Evolutionary conservation across 495 filamentous ascomycete species (phyloP).

Genomic region (Parachaetomium inaequale): DNA sequence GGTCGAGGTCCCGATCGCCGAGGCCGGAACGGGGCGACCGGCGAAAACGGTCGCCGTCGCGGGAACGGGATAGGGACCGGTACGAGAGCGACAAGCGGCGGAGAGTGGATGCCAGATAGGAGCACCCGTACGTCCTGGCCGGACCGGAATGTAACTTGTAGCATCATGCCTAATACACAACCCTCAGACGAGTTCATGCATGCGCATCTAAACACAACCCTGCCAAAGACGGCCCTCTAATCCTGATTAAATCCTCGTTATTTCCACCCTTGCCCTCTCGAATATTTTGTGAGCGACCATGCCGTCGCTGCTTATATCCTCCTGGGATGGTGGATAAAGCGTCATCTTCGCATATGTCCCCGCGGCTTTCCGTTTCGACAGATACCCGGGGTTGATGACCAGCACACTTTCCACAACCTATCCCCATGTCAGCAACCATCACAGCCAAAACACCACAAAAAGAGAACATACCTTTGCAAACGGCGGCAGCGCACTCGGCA

Average conservation of each 20-base stretch:
- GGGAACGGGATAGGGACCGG: slow-evolving; percentile 56
- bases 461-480: slow-evolving; percentile 72
- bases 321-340: slow-evolving; percentile 60
- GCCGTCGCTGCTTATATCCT: slow-evolving; percentile 53
- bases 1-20: slow-evolving; percentile 42
- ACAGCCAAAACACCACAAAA: slow-evolving; percentile 21
- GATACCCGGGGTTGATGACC: slow-evolving; percentile 79
- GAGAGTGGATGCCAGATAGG: slow-evolving; percentile 49
- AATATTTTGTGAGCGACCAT: slow-evolving; percentile 70
- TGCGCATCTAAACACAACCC: neutral
- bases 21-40: slow-evolving; percentile 48
- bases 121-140: no score
- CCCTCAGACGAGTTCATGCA: neutral
- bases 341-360: slow-evolving; percentile 79
- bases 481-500: slow-evolving; percentile 76
- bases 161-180: neutral
- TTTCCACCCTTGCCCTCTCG: slow-evolving; percentile 79
- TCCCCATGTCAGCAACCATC: slow-evolving; percentile 12
- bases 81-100: slow-evolving; percentile 63
- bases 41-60: slow-evolving; percentile 63
- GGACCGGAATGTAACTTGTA: slow-evolving; percentile 4
- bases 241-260: slow-evolving; percentile 69
- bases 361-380: slow-evolving; percentile 76
- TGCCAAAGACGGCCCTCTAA: no score
- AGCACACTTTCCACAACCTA: slow-evolving; percentile 83